Evolutionary conservation across 805 yeast species (phyloP), one percentile per base, ranked within the genome.

Genomic region (Candida easanensis): DNA sequence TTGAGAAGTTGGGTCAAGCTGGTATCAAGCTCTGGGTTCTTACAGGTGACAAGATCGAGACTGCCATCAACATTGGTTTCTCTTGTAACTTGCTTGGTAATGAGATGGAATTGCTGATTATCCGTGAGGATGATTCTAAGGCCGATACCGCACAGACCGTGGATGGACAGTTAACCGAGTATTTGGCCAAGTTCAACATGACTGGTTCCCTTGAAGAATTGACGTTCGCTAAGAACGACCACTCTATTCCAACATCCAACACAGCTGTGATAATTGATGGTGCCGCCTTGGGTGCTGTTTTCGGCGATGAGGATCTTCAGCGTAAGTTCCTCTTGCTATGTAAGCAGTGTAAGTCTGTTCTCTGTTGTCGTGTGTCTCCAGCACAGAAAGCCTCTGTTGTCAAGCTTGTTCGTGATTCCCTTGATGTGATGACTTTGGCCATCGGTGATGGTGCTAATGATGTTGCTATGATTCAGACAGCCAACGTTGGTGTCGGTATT

Each of bases 391-490:
- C 93, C 14, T 78, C 81, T n/a, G 91, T 86, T 44, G 91, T 85
- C 22, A 80, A 77, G 51, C 63, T 86, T 50, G 93, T 86, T n/a
- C 85, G 83, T 58, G 78, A 80, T 22, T 74, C 80, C 15, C 68
- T 86, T 36, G 80, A 79, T 50, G 95, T 86, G 22, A 86, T 86
- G 90, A 86, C 95, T 1, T 65, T 86, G 45, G 91, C 93, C 7
- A 84, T 86, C 60, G 95, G 95, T 53, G 95, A 86, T 65, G 95
- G 95, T 42, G 81, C 93, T 17, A 86, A 86, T 60, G 95, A 86
- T 66, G 95, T 86, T 49, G 90, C 95, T 11, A 86, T 86, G 95
- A 86, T 86, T 52, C 95, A 86, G 63, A 81, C 89, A 22, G 93
- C 95, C 1, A 82, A 86, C 64, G 83, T 86, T 36, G 95, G 95